phyloP scores from a whole-genome alignment of 2,329 filamentous ascomycete genomes.

The Bisporella sp. region DNA sequence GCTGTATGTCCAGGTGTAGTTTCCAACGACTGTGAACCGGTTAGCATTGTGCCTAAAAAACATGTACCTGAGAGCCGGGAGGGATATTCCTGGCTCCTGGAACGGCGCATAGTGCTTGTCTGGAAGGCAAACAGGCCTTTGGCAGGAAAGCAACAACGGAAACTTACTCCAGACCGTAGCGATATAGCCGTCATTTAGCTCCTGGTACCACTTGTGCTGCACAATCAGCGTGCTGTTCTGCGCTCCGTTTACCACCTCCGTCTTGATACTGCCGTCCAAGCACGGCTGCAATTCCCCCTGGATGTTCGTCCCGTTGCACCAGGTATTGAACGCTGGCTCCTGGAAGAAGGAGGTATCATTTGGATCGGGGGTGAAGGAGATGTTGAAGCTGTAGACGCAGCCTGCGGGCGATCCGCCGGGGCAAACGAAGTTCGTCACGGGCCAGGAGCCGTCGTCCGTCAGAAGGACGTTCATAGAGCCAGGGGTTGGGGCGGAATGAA shows the following conservation, averaged over 20 bases:
- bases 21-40: no score
- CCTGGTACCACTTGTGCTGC: background rate
- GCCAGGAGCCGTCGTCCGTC: background rate
- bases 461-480: no score
- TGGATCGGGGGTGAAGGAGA: background rate
- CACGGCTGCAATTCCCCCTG: background rate
- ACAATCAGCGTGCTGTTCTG: background rate
- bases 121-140: no score
- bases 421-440: background rate
- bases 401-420: background rate
- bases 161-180: background rate
- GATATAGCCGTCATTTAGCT: background rate
- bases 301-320: background rate
- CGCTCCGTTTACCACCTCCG: background rate
- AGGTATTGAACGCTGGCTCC: background rate
- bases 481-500: no score
- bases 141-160: no score
- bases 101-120: no score
- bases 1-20: no score
- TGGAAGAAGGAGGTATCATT: background rate
- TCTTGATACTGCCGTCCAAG: background rate
- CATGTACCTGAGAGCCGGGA: no score
- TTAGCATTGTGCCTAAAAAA: no score
- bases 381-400: slow-evolving; percentile 2
- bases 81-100: no score